A percentile compares a stretch with the other conserved stretches of the same genome.
These are phyloP conservation scores for Cyberlindnera lachancei DNA, from an alignment of 805 yeast species.

Conservation along the genomic window DNA sequence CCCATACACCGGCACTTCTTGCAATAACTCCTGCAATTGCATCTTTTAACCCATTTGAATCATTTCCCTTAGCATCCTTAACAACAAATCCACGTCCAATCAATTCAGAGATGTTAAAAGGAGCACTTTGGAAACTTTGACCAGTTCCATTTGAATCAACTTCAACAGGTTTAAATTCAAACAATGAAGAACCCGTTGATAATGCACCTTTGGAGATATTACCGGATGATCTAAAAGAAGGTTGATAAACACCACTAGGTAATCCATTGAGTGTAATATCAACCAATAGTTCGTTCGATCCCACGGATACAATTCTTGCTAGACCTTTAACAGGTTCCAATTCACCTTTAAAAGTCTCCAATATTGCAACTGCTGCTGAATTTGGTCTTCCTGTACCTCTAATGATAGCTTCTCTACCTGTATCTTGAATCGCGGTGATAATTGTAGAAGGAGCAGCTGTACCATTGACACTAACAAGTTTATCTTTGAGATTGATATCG, in stretches of 20 bases:
- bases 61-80: conserved; percentile 15
- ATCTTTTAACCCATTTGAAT: too few species aligned
- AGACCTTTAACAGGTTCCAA: conserved; percentile 69
- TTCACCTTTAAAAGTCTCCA: conserved; percentile 59
- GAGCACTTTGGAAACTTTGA: conserved; percentile 38
- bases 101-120: conserved; percentile 45
- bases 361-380: conserved; percentile 84
- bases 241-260: conserved; percentile 54
- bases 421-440: conserved; percentile 56
- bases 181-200: conserved; percentile 51
- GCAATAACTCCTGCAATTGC: conserved; percentile 82
- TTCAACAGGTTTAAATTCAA: conserved; percentile 24
- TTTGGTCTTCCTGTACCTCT: conserved; percentile 86
- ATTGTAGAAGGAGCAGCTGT: conserved; percentile 68
- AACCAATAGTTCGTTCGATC: conserved; percentile 46
- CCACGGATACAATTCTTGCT: conserved; percentile 72
- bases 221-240: conserved; percentile 63
- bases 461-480: conserved; percentile 65
- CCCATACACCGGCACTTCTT: conserved; percentile 96
- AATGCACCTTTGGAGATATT: conserved; percentile 67
- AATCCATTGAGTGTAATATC: conserved; percentile 78
- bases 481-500: conserved; percentile 49
- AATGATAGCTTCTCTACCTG: conserved; percentile 85
- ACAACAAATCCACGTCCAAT: conserved; percentile 57
- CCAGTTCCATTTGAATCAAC: conserved; percentile 33